Percentiles rank a stretch among this genome's conserved stretches.
Evolutionary conservation across 2,329 filamentous ascomycete genomes (phyloP).

Genomic region (Neodidymelliopsis sp.): DNA sequence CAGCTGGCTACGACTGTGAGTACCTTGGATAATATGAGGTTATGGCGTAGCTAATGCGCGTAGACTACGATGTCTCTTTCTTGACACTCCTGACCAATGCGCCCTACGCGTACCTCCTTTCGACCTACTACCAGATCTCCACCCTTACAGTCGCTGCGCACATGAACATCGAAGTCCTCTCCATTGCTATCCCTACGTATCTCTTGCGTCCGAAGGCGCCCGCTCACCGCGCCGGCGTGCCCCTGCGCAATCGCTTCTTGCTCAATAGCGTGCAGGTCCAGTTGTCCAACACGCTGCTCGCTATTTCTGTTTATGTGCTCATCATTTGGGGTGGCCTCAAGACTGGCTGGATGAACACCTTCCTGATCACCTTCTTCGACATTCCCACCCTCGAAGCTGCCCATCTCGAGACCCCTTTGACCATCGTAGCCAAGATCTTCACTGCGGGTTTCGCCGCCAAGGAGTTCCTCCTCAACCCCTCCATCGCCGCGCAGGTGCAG

Average conservation of each 20-base stretch:
- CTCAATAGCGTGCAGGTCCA: conserved; percentile 47
- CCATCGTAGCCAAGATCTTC: conserved; percentile 63
- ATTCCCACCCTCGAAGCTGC: conserved; percentile 73
- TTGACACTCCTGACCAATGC: conserved; percentile 71
- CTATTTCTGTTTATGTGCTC: conserved; percentile 77
- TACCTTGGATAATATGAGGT: neutral
- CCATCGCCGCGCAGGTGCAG: conserved; percentile 63
- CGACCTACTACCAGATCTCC: conserved; percentile 77
- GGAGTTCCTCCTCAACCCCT: conserved; percentile 79
- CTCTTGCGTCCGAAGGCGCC: conserved; percentile 73
- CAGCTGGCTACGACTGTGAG: conserved; percentile 74
- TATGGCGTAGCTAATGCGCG: conserved; percentile 14
- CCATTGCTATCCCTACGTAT: conserved; percentile 76
- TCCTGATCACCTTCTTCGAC: conserved; percentile 78
- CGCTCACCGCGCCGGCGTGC: conserved; percentile 65
- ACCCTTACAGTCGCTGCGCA: conserved; percentile 66
- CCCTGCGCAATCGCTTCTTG: conserved; percentile 53
- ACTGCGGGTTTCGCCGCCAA: conserved; percentile 76
- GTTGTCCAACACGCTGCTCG: conserved; percentile 70
- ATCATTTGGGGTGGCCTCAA: conserved; percentile 72
- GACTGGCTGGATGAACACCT: conserved; percentile 70
- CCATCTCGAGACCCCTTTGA: conserved; percentile 64
- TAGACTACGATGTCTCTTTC: conserved; percentile 52
- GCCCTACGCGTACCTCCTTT: conserved; percentile 77
- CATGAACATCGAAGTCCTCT: conserved; percentile 71